Conservation (phyloP, 2,329 filamentous ascomycete species). For the Fusarium sp. region DNA sequence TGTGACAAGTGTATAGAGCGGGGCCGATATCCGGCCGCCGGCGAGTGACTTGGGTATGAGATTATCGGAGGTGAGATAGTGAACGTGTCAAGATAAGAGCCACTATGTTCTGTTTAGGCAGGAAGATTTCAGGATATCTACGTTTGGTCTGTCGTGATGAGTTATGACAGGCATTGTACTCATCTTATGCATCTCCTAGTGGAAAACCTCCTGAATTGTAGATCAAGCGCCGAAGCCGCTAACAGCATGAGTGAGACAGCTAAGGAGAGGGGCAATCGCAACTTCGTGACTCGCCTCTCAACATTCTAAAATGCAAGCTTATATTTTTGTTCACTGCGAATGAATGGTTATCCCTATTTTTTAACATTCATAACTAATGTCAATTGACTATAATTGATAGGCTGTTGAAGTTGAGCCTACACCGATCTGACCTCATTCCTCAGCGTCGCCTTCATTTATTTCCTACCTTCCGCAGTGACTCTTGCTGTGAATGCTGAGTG, state of each 20-base stretch:
- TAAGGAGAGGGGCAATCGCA: background rate
- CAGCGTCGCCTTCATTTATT: background rate
- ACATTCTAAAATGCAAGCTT: background rate
- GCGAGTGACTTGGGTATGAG: background rate
- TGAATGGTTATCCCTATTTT: background rate
- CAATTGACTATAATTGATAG: background rate
- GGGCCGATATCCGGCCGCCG: conserved; percentile 7
- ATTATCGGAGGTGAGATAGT: background rate
- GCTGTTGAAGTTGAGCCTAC: background rate
- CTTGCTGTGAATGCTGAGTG: background rate
- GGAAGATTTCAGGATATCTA: background rate
- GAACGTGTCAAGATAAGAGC: background rate
- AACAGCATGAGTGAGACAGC: background rate
- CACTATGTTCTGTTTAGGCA: background rate
- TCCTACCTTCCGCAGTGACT: background rate
- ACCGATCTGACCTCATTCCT: background rate
- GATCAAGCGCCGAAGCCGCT: background rate
- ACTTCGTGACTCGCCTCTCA: background rate
- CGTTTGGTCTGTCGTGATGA: background rate
- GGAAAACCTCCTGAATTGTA: background rate
- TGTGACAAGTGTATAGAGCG: conserved; percentile 25
- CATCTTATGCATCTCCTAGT: background rate
- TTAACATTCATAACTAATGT: background rate
- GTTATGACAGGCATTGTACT: background rate
- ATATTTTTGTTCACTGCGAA: background rate